These are phyloP conservation scores for Tricholoma saponaceum DNA, from an alignment of 768 basidiomycete genomes.

Conservation along the genomic window DNA sequence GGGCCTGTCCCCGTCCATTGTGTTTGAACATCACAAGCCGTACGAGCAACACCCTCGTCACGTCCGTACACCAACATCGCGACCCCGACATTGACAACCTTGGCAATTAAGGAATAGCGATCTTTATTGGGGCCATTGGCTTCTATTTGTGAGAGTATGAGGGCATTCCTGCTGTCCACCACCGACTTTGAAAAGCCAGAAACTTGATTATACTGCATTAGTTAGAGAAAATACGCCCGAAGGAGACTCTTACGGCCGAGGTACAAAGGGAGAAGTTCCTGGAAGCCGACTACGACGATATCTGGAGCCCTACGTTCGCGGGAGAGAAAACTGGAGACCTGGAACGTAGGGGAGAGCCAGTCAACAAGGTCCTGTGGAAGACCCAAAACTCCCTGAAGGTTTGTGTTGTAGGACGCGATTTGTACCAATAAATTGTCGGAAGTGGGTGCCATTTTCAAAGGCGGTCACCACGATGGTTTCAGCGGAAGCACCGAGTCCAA, in stretches of 20 bases:
- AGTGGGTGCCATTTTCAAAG: background rate
- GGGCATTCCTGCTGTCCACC: constrained; percentile 61
- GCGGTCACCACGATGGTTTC: background rate
- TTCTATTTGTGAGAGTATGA: constrained; percentile 75
- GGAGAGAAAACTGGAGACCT: constrained; percentile 69
- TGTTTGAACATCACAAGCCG: constrained; percentile 63
- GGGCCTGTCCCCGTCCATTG: constrained; percentile 73
- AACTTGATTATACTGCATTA: constrained; percentile 40
- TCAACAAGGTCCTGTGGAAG: constrained; percentile 84
- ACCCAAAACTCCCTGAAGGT: constrained; percentile 71
- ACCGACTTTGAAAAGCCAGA: constrained; percentile 72
- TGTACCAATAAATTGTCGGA: constrained; percentile 57
- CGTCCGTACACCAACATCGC: constrained; percentile 85
- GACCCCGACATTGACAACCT: constrained; percentile 81
- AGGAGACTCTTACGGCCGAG: constrained; percentile 64
- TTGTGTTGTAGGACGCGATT: constrained; percentile 89
- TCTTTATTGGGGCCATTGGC: constrained; percentile 67
- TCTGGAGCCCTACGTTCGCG: constrained; percentile 68
- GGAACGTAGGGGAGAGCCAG: constrained; percentile 84
- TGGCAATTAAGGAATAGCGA: constrained; percentile 72
- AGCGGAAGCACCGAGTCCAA: background rate
- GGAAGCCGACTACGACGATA: constrained; percentile 88
- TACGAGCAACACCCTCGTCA: constrained; percentile 60
- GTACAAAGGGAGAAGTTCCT: constrained; percentile 89
- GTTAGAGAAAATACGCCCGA: background rate